Evolutionary conservation across 768 basidiomycete genomes (phyloP), one percentile per base, ranked within the genome.

Genomic region (Podaxis sp.): DNA sequence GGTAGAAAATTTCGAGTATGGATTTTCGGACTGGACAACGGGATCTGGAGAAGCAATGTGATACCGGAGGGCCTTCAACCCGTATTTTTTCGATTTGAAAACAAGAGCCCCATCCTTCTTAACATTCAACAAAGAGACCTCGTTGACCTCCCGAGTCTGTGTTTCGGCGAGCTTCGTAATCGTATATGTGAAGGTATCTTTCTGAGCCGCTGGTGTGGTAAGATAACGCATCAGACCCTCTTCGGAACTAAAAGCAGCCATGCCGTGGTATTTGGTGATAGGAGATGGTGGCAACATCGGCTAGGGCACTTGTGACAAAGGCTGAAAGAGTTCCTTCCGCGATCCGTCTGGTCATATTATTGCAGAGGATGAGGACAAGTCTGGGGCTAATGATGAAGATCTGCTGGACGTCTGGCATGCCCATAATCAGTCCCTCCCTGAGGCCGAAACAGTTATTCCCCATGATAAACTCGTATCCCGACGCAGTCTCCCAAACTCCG

Each of bases 351-450:
- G 57, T 1, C 10, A 46, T 63, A 32, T 13, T 25, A 32, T n/a
- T 69, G 32, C 32, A 63, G 28, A 74, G 61, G 11, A 72, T 57
- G 11, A 72, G 53, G 9, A 67, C 66, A 37, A 73, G 60, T 16
- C 64, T 63, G 10, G 72, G 74, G 59, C 73, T 72, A 59, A 73
- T 48, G 28, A 72, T 64, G 51, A 64, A 74, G 5, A 75, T 61
- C 10, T 65, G 62, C 42, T 73, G 71, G 2, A 73, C 32, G 4
- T 52, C 57, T 13, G 60, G 50, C 13, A 3, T 3, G 10, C 55
- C 63, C 6, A 7, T 27, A 23, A 65, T 7, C 5, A 57, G 6
- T 28, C 73, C 72, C 63, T 74, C 73, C 69, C 68, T 70, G 7
- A 74, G 54, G 5, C 73, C 72, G 35, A 72, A 71, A 11, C 68